Evolutionary conservation across 2,329 filamentous ascomycete genomes (phyloP), one percentile per base, ranked within the genome.

Genomic region (Dactylonectria macrodidyma): DNA sequence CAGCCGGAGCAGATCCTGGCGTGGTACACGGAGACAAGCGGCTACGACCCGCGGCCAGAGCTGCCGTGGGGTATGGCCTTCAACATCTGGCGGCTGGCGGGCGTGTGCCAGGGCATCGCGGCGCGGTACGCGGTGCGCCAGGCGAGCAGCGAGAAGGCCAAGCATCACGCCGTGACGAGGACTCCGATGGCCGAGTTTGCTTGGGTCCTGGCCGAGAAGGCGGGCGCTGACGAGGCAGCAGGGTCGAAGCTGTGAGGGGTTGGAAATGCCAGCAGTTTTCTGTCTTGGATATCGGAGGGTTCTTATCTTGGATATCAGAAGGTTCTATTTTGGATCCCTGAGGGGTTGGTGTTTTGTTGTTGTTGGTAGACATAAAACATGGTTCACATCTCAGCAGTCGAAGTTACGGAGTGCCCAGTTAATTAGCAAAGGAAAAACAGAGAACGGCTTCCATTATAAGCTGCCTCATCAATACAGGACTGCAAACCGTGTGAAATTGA

Each of bases 61-160:
- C 80, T 91, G 59, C 80, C 83, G 58, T 92, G 87, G 88, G 89
- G 89, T 38, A 82, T 86, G 77, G 88, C 90, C 1, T 92, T 92
- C 77, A 87, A 83, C 75, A 85, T 90, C 48, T 91, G 90, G 80
- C 85, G 89, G 74, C 81, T 86, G 60, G 85, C 89, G 34, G 90
- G 86, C 58, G 90, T 93, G 69, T 88, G 86, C 74, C 96, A 99
- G 84, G 96, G 96, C 3, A 98, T 99, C 79, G 95, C 95, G 56
- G 96, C 96, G 57, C 85, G 96, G 71, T 93, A 93, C 80, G 96
- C 96, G 30, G 84, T 88, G 55, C 85, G 95, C 56, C 95, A 98
- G 86, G 96, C 96, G 44, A 97, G 95, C 82, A 97, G 94, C 80
- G 92, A 90, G 65, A 89, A 92, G 79, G 96, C 96, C 7, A 88